Percentiles rank a stretch among this genome's conserved stretches.
Conservation (phyloP, 305 asterid genomes). For the Lippia alba region DNA sequence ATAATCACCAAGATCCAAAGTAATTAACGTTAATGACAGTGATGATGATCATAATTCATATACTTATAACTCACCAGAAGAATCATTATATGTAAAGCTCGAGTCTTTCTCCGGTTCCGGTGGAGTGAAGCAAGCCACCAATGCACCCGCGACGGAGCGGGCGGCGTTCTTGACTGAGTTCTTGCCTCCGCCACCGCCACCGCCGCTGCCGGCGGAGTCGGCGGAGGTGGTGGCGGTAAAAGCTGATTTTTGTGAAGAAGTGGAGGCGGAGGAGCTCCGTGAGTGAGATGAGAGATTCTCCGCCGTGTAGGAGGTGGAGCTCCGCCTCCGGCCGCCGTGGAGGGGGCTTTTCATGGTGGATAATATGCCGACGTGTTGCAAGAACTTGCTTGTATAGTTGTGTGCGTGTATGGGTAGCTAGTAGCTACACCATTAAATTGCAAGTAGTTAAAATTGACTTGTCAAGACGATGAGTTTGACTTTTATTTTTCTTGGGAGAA, state of each 20-base stretch:
- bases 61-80: conserved; percentile 66
- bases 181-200: conserved; percentile 26
- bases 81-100: conserved; percentile 40
- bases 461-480: conserved; percentile 45
- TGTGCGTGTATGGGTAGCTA: conserved; percentile 40
- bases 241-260: too few relatives aligned
- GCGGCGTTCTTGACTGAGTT: conserved; percentile 54
- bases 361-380: conserved; percentile 1
- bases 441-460: conserved; percentile 29
- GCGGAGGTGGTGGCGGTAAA: conserved; percentile 38
- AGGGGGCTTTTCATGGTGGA: conserved; percentile 46
- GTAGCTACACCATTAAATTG: conserved; percentile 24
- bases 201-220: conserved; percentile 30
- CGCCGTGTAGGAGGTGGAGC: conserved; percentile 42
- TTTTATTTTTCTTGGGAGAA: conserved; percentile 12
- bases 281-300: conserved; percentile 38
- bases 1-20: neutral
- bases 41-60: neutral
- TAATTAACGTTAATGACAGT: neutral
- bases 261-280: conserved; percentile 30
- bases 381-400: neutral
- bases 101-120: conserved; percentile 53
- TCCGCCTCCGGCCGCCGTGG: conserved; percentile 37
- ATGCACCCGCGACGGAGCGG: conserved; percentile 62
- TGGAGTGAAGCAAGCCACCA: conserved; percentile 71